Evolutionary conservation across 148 eudicot species (phyloP).

Genomic region (Chenopodium quinoa): DNA sequence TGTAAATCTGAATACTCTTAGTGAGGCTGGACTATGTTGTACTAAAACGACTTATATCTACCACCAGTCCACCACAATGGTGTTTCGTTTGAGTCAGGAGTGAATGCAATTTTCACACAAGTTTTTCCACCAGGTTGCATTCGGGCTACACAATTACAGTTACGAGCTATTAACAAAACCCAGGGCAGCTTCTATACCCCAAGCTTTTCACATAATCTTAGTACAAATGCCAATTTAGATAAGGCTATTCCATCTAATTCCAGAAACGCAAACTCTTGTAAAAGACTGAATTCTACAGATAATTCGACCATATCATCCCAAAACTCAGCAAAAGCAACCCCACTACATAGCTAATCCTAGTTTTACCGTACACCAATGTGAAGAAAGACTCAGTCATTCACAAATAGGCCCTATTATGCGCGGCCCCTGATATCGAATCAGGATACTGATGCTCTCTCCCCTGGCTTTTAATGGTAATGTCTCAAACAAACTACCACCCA

Average conservation of each 20-base stretch:
- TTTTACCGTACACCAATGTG: not conserved
- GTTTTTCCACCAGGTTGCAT: not conserved
- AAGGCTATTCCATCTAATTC: not conserved
- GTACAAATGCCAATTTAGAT: not conserved
- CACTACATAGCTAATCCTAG: not conserved
- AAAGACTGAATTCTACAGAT: not conserved
- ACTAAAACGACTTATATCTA: no score
- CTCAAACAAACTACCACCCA: no score
- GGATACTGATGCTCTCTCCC: not conserved
- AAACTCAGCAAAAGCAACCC: not conserved
- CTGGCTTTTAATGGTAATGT: not conserved
- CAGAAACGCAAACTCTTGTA: not conserved
- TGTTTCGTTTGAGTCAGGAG: not conserved
- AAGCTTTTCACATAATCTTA: not conserved
- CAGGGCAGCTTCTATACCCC: not conserved
- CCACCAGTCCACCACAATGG: no score
- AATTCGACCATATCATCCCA: not conserved
- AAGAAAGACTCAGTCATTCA: not conserved
- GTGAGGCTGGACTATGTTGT: no score
- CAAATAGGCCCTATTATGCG: no score
- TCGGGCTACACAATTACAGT: not conserved
- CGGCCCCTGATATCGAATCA: no score
- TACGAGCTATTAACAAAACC: not conserved
- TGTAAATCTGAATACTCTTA: no score
- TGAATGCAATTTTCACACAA: not conserved